Conservation (phyloP, 2,329 filamentous ascomycete species). For the Cryphonectria radicalis region DNA sequence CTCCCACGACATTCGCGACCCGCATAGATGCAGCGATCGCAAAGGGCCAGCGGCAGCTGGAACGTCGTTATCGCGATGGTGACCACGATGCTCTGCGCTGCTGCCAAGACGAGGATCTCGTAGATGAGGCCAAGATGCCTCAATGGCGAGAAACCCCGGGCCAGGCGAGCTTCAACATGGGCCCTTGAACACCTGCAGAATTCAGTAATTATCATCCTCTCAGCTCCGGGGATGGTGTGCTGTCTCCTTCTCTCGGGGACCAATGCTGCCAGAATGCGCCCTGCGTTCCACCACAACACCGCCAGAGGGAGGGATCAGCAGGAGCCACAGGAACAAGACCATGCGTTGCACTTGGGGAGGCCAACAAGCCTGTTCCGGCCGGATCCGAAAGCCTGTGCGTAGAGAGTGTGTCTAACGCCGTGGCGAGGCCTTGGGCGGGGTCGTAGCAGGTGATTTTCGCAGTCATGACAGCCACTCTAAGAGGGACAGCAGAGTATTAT, state of each 20-base stretch:
- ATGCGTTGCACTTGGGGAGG: too few species aligned
- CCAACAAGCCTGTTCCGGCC: not conserved
- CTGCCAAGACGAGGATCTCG: not conserved
- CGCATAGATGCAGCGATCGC: not conserved
- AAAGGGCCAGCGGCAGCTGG: not conserved
- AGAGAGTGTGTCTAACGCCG: not conserved
- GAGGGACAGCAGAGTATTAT: not conserved
- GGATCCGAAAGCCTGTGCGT: not conserved
- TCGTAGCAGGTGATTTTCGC: not conserved
- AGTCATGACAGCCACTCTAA: not conserved
- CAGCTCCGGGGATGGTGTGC: not conserved
- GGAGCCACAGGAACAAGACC: not conserved
- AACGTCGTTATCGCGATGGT: not conserved
- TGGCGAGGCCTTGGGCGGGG: not conserved
- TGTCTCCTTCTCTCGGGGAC: not conserved
- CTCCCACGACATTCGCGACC: not conserved
- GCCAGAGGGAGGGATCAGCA: not conserved
- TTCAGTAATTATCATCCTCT: not conserved
- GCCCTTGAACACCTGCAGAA: not conserved
- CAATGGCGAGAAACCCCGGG: not conserved
- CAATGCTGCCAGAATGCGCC: not conserved
- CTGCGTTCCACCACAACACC: not conserved
- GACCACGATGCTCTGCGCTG: not conserved
- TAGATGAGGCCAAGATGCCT: not conserved
- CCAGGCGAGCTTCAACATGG: not conserved